Evolutionary conservation across 129 eudicot species (phyloP).

Genomic region (Kitagawia praeruptora): DNA sequence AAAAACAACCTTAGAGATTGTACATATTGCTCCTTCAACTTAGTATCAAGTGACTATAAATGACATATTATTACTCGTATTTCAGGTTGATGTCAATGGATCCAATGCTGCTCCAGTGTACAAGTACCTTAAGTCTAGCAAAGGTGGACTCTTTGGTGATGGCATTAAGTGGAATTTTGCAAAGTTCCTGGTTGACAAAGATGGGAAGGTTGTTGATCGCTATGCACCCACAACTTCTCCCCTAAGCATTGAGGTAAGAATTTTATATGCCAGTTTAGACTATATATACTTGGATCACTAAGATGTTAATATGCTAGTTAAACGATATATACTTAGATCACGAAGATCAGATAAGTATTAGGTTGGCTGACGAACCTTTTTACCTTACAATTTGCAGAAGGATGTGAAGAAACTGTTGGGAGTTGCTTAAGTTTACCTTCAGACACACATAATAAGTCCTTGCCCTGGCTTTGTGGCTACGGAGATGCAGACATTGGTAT

Average conservation of each 20-base stretch:
- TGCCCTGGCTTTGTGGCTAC: background rate
- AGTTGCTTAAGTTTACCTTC: slow-evolving; percentile 24
- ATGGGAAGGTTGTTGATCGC: slow-evolving; percentile 85
- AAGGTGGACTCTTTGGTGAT: slow-evolving; percentile 86
- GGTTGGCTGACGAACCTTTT: slow-evolving; percentile 1
- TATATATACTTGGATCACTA: too few species aligned
- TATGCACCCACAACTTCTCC: slow-evolving; percentile 99
- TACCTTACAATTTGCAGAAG: slow-evolving; percentile 42
- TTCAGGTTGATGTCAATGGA: slow-evolving; percentile 90
- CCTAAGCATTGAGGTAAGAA: slow-evolving; percentile 81
- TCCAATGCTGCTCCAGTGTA: slow-evolving; percentile 62
- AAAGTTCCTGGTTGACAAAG: slow-evolving; percentile 66
- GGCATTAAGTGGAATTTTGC: slow-evolving; percentile 89
- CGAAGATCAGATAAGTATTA: background rate
- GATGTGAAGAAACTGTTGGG: slow-evolving; percentile 66
- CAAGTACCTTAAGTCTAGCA: slow-evolving; percentile 61
- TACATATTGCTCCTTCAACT: background rate
- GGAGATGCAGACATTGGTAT: background rate
- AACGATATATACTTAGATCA: background rate
- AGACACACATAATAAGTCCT: background rate
- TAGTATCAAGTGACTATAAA: background rate
- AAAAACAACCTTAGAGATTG: background rate
- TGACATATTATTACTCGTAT: background rate
- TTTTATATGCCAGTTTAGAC: background rate
- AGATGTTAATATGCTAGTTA: background rate